Conservation (phyloP, 2,329 filamentous ascomycete genomes). For the Penicillium sp. region DNA sequence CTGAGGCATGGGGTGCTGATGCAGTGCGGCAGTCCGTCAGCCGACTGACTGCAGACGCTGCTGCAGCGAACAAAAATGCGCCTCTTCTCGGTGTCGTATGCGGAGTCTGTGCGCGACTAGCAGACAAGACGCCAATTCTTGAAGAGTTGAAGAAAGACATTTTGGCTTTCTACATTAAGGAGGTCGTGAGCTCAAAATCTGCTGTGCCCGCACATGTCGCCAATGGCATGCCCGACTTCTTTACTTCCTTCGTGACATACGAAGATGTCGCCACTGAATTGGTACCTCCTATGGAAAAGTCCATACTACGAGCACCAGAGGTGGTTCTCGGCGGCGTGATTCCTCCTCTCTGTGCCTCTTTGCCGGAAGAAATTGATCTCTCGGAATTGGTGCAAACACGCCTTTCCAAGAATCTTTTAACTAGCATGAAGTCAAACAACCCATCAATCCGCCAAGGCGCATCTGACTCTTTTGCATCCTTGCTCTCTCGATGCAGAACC, state of each 20-base stretch:
- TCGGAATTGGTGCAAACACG: conserved; percentile 63
- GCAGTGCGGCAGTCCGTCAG: conserved; percentile 56
- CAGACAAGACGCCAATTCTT: conserved; percentile 54
- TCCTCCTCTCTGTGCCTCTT: conserved; percentile 59
- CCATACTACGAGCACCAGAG: conserved; percentile 78
- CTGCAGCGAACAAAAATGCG: conserved; percentile 60
- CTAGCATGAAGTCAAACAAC: conserved; percentile 87
- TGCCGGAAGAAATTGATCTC: conserved; percentile 65
- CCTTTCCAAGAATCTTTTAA: conserved; percentile 76
- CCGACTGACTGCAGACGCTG: conserved; percentile 59
- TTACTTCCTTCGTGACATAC: conserved; percentile 60
- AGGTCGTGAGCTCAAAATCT: conserved; percentile 70
- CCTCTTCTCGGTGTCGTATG: conserved; percentile 75
- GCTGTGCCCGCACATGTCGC: conserved; percentile 63
- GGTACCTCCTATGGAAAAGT: conserved; percentile 76
- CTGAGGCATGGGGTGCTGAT: conserved; percentile 50
- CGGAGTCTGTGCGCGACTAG: conserved; percentile 69
- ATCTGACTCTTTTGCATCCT: conserved; percentile 60
- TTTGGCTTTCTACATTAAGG: conserved; percentile 73
- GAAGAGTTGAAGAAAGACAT: conserved; percentile 61
- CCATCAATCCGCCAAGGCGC: conserved; percentile 65
- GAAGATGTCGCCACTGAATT: conserved; percentile 69
- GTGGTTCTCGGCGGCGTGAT: conserved; percentile 74
- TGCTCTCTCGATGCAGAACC: conserved; percentile 57
- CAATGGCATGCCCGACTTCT: conserved; percentile 70